A percentile compares a stretch with the other conserved stretches of the same genome.
These are phyloP conservation scores for Coprinopsis cinerea DNA, from an alignment of 768 basidiomycete species.

Conservation along the genomic window DNA sequence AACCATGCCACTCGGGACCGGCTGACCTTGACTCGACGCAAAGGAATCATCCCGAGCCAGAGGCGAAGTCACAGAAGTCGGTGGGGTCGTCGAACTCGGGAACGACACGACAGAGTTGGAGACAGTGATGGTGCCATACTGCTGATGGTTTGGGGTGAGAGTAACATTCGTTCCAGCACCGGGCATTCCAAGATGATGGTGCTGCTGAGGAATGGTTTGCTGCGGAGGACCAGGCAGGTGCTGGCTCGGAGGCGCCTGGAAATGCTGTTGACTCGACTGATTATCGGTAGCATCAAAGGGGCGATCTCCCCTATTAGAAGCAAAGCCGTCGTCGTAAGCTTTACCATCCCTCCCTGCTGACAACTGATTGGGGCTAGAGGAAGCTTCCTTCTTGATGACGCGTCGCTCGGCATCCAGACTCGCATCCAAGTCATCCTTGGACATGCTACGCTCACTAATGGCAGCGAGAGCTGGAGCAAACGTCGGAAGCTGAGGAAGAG, in stretches of 20 bases:
- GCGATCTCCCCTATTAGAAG: conserved; percentile 3
- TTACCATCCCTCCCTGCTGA: background rate
- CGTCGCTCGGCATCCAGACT: conserved; percentile 5
- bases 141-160: conserved; percentile 4
- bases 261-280: conserved; percentile 3
- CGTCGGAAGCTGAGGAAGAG: conserved; percentile 11
- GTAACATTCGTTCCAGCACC: background rate
- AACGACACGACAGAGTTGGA: conserved; percentile 12
- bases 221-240: background rate
- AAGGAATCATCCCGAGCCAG: background rate
- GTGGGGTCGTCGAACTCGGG: background rate
- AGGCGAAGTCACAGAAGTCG: background rate
- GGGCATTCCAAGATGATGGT: background rate
- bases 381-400: background rate
- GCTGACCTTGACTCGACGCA: background rate
- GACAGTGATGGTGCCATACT: conserved; percentile 11
- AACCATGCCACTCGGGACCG: background rate
- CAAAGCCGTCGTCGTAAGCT: conserved; percentile 2
- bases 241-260: background rate
- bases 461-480: conserved; percentile 8
- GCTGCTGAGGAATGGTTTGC: background rate
- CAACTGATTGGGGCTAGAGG: background rate
- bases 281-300: conserved; percentile 1
- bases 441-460: conserved; percentile 4
- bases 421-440: conserved; percentile 10